phyloP scores from a whole-genome alignment of 2,329 filamentous ascomycete species.

The Trichoderma arundinaceum region DNA sequence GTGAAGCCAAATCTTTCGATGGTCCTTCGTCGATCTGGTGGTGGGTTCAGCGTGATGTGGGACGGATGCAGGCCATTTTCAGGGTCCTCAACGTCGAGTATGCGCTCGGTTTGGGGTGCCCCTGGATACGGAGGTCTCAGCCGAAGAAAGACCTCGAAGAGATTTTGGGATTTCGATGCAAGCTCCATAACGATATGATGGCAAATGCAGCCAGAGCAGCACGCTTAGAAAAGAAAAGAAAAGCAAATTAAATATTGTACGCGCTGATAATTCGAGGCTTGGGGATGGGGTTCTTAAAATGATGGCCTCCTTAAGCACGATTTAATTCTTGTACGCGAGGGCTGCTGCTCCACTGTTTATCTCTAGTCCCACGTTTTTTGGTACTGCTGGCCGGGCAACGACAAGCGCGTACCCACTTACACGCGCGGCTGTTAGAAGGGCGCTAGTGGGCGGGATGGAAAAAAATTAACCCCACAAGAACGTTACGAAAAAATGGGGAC shows the following conservation, averaged over 20 bases:
- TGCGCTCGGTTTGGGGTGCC: conserved; percentile 62
- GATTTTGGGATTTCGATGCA: conserved; percentile 53
- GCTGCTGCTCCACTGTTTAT: conserved; percentile 27
- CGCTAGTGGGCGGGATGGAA: conserved; percentile 14
- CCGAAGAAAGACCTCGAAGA: conserved; percentile 92
- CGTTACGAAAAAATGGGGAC: too few relatives aligned
- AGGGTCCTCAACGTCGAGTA: conserved; percentile 75
- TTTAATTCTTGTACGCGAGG: conserved; percentile 2
- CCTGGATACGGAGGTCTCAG: conserved; percentile 69
- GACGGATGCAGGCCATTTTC: conserved; percentile 57
- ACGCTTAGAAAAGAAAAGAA: not conserved
- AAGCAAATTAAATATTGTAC: conserved; percentile 20
- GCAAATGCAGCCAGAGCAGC: not conserved
- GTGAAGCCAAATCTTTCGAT: conserved; percentile 96
- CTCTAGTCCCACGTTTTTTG: not conserved
- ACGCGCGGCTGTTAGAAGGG: conserved; percentile 4
- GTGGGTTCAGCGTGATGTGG: conserved; percentile 78
- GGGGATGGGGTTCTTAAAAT: not conserved
- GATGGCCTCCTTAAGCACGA: not conserved
- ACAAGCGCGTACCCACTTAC: conserved; percentile 1
- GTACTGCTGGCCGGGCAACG: conserved; percentile 25
- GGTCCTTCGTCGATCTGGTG: conserved; percentile 83
- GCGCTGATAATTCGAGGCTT: conserved; percentile 16
- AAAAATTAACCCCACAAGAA: not conserved
- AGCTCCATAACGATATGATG: conserved; percentile 29